A percentile compares a stretch with the other conserved stretches of the same genome.
phyloP scores from a whole-genome alignment of 2,329 filamentous ascomycete genomes.

The Talaromyces marneffei region DNA sequence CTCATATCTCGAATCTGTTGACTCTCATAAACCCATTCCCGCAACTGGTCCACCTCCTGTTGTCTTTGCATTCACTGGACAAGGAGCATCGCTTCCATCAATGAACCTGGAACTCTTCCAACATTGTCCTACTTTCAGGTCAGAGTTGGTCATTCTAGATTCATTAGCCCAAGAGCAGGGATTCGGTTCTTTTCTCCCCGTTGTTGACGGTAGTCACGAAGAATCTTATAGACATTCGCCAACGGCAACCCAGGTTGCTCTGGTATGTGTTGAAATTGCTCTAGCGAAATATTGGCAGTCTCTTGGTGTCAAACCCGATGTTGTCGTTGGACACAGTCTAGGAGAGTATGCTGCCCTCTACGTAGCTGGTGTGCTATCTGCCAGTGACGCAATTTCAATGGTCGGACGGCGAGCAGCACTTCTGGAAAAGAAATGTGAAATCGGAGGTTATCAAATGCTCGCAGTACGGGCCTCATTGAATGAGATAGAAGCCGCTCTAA shows the following conservation, averaged over 20 bases:
- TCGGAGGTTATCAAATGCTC: conserved; percentile 62
- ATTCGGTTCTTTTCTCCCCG: conserved; percentile 27
- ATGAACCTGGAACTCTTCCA: conserved; percentile 27
- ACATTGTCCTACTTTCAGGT: conserved; percentile 22
- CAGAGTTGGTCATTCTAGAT: conserved; percentile 27
- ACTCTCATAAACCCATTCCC: background rate
- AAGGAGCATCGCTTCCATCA: conserved; percentile 23
- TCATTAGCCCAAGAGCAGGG: conserved; percentile 22
- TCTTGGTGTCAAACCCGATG: conserved; percentile 24
- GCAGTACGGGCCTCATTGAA: conserved; percentile 44
- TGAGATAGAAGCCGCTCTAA: conserved; percentile 44
- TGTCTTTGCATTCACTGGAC: conserved; percentile 32
- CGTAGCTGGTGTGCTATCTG: conserved; percentile 32
- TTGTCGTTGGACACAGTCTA: conserved; percentile 31
- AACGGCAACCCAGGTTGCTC: conserved; percentile 35
- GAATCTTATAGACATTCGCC: conserved; percentile 16
- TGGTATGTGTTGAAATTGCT: conserved; percentile 39
- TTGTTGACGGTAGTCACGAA: conserved; percentile 18
- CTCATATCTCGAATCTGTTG: background rate
- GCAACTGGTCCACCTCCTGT: conserved; percentile 16
- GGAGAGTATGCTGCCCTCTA: conserved; percentile 37
- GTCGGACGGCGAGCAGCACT: conserved; percentile 64
- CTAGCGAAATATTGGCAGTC: conserved; percentile 30
- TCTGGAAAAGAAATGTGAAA: conserved; percentile 59
- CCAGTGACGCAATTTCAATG: conserved; percentile 50